Evolutionary conservation across 139 green algal genomes (phyloP).

Genomic region (Chlorella vulgaris): DNA sequence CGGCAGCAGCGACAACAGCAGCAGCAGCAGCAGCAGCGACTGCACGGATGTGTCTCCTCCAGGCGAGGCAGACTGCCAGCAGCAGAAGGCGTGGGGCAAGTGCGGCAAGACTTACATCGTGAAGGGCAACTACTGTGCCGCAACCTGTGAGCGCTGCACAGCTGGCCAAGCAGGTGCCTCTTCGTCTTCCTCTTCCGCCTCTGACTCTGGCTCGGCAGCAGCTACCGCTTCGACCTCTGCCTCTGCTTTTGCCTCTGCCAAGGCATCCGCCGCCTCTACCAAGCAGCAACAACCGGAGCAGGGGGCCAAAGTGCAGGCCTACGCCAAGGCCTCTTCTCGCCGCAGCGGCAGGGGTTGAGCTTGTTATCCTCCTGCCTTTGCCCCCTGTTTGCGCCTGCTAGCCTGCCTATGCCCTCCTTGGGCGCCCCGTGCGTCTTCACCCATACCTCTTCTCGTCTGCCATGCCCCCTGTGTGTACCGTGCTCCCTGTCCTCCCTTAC

Average conservation of each 20-base stretch:
- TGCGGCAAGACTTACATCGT: conserved; percentile 43
- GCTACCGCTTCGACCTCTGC: too few relatives aligned
- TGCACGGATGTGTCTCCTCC: conserved; percentile 31
- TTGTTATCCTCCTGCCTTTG: too few relatives aligned
- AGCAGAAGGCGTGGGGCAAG: conserved; percentile 52
- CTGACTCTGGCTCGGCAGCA: not conserved
- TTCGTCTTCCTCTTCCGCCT: not conserved
- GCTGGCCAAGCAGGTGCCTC: not conserved
- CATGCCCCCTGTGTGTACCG: too few relatives aligned
- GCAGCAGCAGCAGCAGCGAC: not conserved
- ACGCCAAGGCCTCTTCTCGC: not conserved
- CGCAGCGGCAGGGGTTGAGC: too few relatives aligned
- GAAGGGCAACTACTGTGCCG: conserved; percentile 25
- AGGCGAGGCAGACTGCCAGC: conserved; percentile 22
- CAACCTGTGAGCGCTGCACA: conserved; percentile 40
- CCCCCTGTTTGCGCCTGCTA: not conserved
- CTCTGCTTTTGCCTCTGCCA: too few relatives aligned
- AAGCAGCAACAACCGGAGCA: too few relatives aligned
- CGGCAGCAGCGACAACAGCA: not conserved
- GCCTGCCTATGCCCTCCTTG: not conserved
- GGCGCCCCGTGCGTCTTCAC: not conserved
- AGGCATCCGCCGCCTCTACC: too few relatives aligned
- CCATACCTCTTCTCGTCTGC: not conserved
- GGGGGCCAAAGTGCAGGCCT: not conserved
- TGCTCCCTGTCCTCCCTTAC: too few relatives aligned